Evolutionary conservation across 495 filamentous ascomycete genomes (phyloP), one percentile per base, ranked within the genome.

Genomic region (Xylaria acuta): DNA sequence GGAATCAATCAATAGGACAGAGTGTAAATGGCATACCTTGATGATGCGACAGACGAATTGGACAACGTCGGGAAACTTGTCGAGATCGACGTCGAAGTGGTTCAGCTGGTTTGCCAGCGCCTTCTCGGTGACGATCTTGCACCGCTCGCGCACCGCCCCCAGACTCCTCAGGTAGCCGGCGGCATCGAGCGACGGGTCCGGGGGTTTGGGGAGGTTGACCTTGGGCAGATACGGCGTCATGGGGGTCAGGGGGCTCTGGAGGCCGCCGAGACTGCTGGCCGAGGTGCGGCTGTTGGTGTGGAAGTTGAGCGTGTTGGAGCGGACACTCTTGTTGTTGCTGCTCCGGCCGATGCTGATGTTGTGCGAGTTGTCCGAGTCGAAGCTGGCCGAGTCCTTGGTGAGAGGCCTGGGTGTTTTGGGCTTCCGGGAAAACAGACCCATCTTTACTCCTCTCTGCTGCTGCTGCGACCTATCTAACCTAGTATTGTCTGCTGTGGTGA

Each of bases 21-120:
- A 25, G 20, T 20, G 12, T 11, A n/a, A 12, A 43, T 12, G 16
- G 32, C 69, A 66, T 79, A 94, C 96, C 92, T 98, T 98, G 84
- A 99, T 98, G 70, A 99, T 97, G 22, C 93, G 93, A 36, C 97
- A 92, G 11, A 99, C 92, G 79, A 97, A 99, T n/a, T 87, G 89
- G 4, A 94, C 94, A 1, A 95, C 95, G 70, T 95, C 94, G 41
- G 86, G 80, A 77, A 98, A 97, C 80, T 97, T 97, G 82, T 81
- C 81, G 87, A 95, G 89, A 77, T 99, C 95, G 14, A 98, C 95
- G 69, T 92, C 91, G 79, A 99, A 99, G 82, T 98, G 96, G 71
- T 87, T 88, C 67, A 99, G 86, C 71, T 92, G 84, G 73, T 98
- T 94, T 65, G 83, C 83, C 80, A 92, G 88, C 3, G 96, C 96